These are phyloP conservation scores for Starmerella vitae DNA, from an alignment of 805 yeast genomes.

Conservation along the genomic window DNA sequence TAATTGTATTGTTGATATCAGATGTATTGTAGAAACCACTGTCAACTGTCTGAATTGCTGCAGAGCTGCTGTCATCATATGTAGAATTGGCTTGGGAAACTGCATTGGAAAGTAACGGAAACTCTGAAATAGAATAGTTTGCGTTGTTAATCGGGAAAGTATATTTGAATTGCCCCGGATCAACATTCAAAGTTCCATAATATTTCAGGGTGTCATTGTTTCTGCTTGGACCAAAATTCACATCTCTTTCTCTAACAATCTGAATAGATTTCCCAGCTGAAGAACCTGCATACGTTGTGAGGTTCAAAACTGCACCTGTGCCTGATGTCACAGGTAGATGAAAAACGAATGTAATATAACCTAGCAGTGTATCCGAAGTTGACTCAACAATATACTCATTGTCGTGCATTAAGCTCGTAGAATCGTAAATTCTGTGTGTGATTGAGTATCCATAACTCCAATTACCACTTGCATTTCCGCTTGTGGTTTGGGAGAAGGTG, in stretches of 20 bases:
- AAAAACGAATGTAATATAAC: constrained; percentile 5
- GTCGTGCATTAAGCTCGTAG: not conserved
- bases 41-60: too few species aligned
- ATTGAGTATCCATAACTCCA: not conserved
- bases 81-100: not conserved
- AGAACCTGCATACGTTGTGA: not conserved
- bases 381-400: too few species aligned
- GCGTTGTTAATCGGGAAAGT: not conserved
- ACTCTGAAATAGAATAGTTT: not conserved
- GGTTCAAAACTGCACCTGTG: not conserved
- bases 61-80: not conserved
- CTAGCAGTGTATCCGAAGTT: not conserved
- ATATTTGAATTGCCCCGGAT: not conserved
- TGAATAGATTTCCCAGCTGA: not conserved
- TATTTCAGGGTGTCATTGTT: not conserved
- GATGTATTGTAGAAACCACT: not conserved
- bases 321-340: not conserved
- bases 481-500: not conserved
- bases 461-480: not conserved
- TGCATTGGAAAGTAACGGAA: not conserved
- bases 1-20: not conserved
- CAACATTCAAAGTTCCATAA: not conserved
- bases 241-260: constrained; percentile 1
- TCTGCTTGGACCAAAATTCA: not conserved
- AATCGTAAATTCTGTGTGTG: not conserved